These are phyloP conservation scores for Apophysomyces variabilis DNA, from an alignment of 371 early-diverging fungal species.

Conservation along the genomic window DNA sequence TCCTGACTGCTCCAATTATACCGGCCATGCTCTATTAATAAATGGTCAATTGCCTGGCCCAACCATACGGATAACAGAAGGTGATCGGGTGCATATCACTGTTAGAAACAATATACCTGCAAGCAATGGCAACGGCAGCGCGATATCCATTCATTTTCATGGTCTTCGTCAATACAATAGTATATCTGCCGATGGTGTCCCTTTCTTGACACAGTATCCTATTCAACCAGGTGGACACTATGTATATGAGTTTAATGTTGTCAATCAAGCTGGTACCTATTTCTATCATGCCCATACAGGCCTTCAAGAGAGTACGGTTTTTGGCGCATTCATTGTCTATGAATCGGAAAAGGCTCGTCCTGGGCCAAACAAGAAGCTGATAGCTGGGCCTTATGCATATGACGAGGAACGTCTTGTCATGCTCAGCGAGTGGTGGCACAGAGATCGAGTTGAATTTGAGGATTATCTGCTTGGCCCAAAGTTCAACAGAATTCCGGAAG, in stretches of 20 bases:
- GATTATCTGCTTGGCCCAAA: slow-evolving; percentile 29
- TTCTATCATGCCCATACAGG: slow-evolving; percentile 62
- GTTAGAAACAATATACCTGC: slow-evolving; percentile 44
- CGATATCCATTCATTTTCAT: slow-evolving; percentile 49
- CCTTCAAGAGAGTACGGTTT: slow-evolving; percentile 48
- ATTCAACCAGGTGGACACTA: slow-evolving; percentile 58
- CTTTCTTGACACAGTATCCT: slow-evolving; percentile 62
- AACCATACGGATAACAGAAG: slow-evolving; percentile 39
- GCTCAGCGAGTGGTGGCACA: slow-evolving; percentile 57
- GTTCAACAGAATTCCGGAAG: slow-evolving; percentile 29
- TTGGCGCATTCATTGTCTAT: slow-evolving; percentile 54
- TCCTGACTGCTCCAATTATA: slow-evolving; percentile 44
- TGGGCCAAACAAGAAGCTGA: slow-evolving; percentile 5
- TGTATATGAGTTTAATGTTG: slow-evolving; percentile 51
- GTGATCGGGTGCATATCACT: slow-evolving; percentile 42
- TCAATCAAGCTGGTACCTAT: slow-evolving; percentile 57
- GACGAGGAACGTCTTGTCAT: slow-evolving; percentile 50
- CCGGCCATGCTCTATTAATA: slow-evolving; percentile 31
- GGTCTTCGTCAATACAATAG: slow-evolving; percentile 49
- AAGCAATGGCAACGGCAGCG: slow-evolving; percentile 21
- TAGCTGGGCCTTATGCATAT: slow-evolving; percentile 24
- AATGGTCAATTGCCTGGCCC: slow-evolving; percentile 61
- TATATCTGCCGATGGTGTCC: slow-evolving; percentile 59
- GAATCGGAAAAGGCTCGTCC: slow-evolving; percentile 31
- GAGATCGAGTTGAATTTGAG: slow-evolving; percentile 16